These are phyloP conservation scores for Piper betle DNA, from an alignment of 164 flowering plant genomes.

Conservation along the genomic window DNA sequence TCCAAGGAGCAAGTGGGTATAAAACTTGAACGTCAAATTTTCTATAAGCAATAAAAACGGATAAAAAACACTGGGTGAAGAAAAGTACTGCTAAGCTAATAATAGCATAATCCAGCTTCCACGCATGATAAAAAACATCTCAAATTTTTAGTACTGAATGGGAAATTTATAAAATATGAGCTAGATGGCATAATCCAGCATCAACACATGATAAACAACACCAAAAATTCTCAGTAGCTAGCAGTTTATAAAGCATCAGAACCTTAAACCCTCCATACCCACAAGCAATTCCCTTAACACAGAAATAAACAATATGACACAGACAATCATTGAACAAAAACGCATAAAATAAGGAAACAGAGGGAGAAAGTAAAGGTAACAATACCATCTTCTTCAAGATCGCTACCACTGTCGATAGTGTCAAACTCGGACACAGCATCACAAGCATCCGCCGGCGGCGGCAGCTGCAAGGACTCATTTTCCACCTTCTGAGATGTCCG, in stretches of 20 bases:
- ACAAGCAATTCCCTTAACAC: background rate
- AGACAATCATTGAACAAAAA: background rate
- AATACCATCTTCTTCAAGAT: slow-evolving; percentile 92
- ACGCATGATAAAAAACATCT: no score
- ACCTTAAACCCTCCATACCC: background rate
- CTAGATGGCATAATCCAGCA: background rate
- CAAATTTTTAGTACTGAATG: no score
- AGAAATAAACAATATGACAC: background rate
- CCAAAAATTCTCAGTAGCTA: background rate
- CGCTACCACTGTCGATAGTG: slow-evolving; percentile 66
- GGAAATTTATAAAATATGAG: no score
- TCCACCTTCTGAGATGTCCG: slow-evolving; percentile 52
- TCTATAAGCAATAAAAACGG: no score
- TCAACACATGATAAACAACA: background rate
- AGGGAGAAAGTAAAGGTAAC: background rate
- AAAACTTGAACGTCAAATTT: no score
- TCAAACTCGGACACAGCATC: slow-evolving; percentile 28
- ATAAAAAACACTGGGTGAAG: no score
- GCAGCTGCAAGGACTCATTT: slow-evolving; percentile 46
- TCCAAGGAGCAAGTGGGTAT: no score
- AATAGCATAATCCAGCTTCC: no score
- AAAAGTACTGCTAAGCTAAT: no score
- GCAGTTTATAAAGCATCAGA: background rate
- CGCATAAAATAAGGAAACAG: background rate
- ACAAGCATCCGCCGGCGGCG: slow-evolving; percentile 16